Conservation (phyloP, 257 asterid genomes). For the Nicotiana otophora region DNA sequence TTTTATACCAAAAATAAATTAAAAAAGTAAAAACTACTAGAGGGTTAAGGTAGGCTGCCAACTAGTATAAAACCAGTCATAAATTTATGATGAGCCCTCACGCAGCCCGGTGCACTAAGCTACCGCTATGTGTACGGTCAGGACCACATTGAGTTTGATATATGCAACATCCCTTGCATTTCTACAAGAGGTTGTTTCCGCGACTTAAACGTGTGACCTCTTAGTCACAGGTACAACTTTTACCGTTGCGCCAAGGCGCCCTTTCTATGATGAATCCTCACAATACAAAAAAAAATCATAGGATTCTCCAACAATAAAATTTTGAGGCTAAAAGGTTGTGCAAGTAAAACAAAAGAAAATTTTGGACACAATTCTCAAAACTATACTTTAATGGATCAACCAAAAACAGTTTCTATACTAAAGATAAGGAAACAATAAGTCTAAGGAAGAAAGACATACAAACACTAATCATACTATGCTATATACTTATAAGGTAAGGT, state of each 20-base stretch:
- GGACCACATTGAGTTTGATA: no score
- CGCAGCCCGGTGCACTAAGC: no score
- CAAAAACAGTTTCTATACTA: not conserved
- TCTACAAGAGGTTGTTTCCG: no score
- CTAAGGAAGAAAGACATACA: not conserved
- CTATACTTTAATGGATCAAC: not conserved
- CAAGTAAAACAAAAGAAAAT: not conserved
- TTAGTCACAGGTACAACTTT: no score
- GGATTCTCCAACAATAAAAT: not conserved
- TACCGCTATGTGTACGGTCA: no score
- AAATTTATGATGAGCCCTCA: not conserved
- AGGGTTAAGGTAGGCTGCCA: not conserved
- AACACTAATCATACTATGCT: not conserved
- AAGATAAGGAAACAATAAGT: not conserved
- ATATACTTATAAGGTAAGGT: not conserved
- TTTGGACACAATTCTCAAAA: not conserved
- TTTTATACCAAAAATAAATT: not conserved
- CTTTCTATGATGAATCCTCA: not conserved
- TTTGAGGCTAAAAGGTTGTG: not conserved
- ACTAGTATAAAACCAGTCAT: not conserved
- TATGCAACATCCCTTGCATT: no score
- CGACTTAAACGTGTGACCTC: no score
- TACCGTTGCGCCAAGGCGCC: no score
- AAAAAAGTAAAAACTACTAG: not conserved
- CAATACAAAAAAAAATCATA: not conserved